Evolutionary conservation across 768 basidiomycete genomes (phyloP).

Genomic region (Pluteus cervinus): DNA sequence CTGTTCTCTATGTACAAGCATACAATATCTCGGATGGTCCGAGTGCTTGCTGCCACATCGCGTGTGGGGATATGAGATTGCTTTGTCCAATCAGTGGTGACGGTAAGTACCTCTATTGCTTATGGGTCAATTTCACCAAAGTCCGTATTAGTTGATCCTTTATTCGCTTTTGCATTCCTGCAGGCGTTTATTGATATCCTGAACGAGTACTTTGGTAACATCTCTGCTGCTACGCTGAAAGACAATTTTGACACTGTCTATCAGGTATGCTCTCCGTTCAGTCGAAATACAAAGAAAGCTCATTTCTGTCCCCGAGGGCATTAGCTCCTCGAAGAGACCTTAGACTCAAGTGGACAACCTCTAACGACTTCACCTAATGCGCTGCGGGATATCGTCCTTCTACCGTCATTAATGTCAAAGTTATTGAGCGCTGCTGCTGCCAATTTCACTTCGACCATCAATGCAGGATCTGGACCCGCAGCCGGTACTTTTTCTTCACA

Average conservation of each 20-base stretch:
- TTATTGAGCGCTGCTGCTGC: slow-evolving; percentile 48
- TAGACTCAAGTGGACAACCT: slow-evolving; percentile 89
- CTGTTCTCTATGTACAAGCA: slow-evolving; percentile 62
- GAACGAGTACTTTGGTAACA: slow-evolving; percentile 81
- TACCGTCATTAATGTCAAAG: slow-evolving; percentile 81
- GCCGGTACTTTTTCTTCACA: slow-evolving; percentile 74
- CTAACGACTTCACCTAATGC: slow-evolving; percentile 88
- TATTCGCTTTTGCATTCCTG: slow-evolving; percentile 85
- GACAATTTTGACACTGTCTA: slow-evolving; percentile 96
- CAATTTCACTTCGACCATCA: slow-evolving; percentile 41
- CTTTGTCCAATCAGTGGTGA: slow-evolving; percentile 81
- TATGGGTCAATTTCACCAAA: slow-evolving; percentile 9
- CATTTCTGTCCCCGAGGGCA: slow-evolving; percentile 5
- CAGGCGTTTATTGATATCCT: slow-evolving; percentile 82
- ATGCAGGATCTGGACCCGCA: slow-evolving; percentile 34
- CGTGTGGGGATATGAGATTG: slow-evolving; percentile 68
- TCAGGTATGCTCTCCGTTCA: slow-evolving; percentile 50
- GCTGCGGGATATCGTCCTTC: slow-evolving; percentile 88
- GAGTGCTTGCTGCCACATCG: slow-evolving; percentile 82
- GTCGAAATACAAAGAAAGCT: too few relatives aligned
- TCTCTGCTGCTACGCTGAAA: slow-evolving; percentile 72
- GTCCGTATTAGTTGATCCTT: slow-evolving; percentile 63
- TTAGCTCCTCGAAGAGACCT: slow-evolving; percentile 90
- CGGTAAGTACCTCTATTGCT: slow-evolving; percentile 43
- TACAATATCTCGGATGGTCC: slow-evolving; percentile 39